Evolutionary conservation across 805 yeast genomes (phyloP).

Genomic region (Candida nitratophila): DNA sequence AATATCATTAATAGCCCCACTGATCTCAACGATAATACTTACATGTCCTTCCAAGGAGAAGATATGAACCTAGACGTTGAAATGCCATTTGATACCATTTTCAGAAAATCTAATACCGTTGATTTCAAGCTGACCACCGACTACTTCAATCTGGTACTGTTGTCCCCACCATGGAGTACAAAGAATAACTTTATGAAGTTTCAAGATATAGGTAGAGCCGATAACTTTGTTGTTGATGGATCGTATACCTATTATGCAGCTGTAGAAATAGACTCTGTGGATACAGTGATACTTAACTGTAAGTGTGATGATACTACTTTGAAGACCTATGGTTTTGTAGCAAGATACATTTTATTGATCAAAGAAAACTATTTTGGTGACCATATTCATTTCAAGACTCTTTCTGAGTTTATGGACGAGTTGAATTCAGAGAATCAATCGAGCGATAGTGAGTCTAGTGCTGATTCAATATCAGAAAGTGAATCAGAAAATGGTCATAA

Average conservation of each 20-base stretch:
- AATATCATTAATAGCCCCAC: constrained; percentile 87
- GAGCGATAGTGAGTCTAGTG: constrained; percentile 2
- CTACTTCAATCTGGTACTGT: constrained; percentile 51
- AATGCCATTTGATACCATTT: constrained; percentile 55
- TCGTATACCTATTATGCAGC: constrained; percentile 54
- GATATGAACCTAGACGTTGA: constrained; percentile 35
- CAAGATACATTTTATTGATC: constrained; percentile 66
- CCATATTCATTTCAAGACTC: constrained; percentile 70
- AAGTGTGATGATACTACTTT: constrained; percentile 61
- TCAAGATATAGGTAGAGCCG: constrained; percentile 60
- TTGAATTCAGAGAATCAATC: constrained; percentile 3
- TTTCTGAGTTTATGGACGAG: constrained; percentile 63
- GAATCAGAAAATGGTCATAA: not conserved
- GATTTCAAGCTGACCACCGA: constrained; percentile 49
- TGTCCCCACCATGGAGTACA: constrained; percentile 93
- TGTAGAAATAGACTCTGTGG: constrained; percentile 60
- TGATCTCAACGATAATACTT: constrained; percentile 75
- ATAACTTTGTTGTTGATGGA: constrained; percentile 55
- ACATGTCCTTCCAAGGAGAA: constrained; percentile 65
- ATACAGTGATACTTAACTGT: constrained; percentile 60
- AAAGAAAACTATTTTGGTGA: constrained; percentile 92
- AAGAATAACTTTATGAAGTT: constrained; percentile 59
- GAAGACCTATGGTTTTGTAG: constrained; percentile 70
- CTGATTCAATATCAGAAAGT: not conserved
- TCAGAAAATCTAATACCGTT: constrained; percentile 44